Evolutionary conservation across 768 basidiomycete species (phyloP).

Genomic region (Lactarius quietus): DNA sequence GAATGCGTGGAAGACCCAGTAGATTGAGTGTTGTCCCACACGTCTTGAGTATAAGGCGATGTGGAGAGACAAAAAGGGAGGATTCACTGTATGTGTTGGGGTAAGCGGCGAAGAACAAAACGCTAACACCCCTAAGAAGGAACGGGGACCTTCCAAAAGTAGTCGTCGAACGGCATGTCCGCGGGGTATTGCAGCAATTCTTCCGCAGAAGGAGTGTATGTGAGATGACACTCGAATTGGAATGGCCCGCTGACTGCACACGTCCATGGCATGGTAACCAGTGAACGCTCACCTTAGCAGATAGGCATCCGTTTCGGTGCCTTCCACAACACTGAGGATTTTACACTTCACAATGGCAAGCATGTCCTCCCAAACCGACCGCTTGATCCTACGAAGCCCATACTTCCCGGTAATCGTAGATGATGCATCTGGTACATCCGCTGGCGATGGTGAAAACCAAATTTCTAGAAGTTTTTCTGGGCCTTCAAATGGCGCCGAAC

Average conservation of each 20-base stretch:
- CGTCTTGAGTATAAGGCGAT: conserved; percentile 96
- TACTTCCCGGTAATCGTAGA: conserved; percentile 41
- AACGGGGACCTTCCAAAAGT: conserved; percentile 9
- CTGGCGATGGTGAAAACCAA: conserved; percentile 87
- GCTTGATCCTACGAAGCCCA: conserved; percentile 75
- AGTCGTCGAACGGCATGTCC: not conserved
- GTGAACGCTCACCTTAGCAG: conserved; percentile 70
- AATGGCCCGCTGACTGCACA: not conserved
- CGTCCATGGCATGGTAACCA: conserved; percentile 1
- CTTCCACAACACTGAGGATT: conserved; percentile 85
- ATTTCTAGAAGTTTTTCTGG: conserved; percentile 95
- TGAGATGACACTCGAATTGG: not conserved
- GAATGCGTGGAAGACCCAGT: conserved; percentile 89
- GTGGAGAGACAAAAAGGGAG: conserved; percentile 90
- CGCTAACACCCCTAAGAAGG: conserved; percentile 9
- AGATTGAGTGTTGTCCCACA: conserved; percentile 99
- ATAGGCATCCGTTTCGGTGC: conserved; percentile 92
- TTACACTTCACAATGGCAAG: conserved; percentile 95
- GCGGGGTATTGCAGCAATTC: not conserved
- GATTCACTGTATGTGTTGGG: conserved; percentile 71
- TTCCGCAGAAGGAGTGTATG: not conserved
- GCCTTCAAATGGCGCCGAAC: conserved; percentile 72
- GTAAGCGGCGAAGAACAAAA: conserved; percentile 22
- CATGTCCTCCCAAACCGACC: conserved; percentile 92
- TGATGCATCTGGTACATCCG: conserved; percentile 49